These are phyloP conservation scores for Zasmidium angulare DNA, from an alignment of 2,329 filamentous ascomycete genomes.

Conservation along the genomic window DNA sequence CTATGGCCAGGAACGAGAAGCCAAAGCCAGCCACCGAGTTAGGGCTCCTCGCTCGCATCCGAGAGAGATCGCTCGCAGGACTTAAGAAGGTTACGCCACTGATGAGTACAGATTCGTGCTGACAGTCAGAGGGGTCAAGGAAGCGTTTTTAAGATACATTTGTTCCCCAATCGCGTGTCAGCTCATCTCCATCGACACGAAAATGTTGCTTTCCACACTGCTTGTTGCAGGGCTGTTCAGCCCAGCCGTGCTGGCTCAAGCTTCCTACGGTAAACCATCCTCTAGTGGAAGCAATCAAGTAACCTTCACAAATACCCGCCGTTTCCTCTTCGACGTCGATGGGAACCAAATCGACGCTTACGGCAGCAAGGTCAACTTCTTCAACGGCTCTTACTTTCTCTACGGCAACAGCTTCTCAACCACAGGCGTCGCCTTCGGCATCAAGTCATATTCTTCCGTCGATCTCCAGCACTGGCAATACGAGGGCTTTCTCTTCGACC, in stretches of 20 bases:
- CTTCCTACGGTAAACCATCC: background rate
- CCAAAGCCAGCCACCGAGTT: background rate
- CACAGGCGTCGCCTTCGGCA: slow-evolving; percentile 22
- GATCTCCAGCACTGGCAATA: slow-evolving; percentile 27
- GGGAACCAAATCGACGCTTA: slow-evolving; percentile 30
- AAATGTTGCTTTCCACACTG: too few relatives aligned
- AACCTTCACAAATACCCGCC: slow-evolving; percentile 24
- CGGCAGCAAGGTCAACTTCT: slow-evolving; percentile 27
- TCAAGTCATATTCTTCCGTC: slow-evolving; percentile 26
- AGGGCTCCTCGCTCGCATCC: slow-evolving; percentile 7
- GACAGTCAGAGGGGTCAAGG: background rate
- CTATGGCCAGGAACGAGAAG: background rate
- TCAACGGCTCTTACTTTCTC: slow-evolving; percentile 27
- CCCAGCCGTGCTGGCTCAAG: background rate
- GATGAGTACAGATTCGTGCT: background rate
- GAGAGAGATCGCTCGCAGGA: slow-evolving; percentile 2
- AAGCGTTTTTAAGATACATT: background rate
- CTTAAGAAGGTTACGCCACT: background rate
- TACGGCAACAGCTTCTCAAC: slow-evolving; percentile 30
- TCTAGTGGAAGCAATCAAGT: slow-evolving; percentile 9
- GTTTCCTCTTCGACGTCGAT: slow-evolving; percentile 26
- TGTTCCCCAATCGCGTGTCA: background rate
- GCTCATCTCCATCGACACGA: background rate
- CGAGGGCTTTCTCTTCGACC: slow-evolving; percentile 27
- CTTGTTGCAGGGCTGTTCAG: background rate